Base-by-base conservation (phyloP, 352 stramenopile species). In the Phytophthora podocarpi region DNA sequence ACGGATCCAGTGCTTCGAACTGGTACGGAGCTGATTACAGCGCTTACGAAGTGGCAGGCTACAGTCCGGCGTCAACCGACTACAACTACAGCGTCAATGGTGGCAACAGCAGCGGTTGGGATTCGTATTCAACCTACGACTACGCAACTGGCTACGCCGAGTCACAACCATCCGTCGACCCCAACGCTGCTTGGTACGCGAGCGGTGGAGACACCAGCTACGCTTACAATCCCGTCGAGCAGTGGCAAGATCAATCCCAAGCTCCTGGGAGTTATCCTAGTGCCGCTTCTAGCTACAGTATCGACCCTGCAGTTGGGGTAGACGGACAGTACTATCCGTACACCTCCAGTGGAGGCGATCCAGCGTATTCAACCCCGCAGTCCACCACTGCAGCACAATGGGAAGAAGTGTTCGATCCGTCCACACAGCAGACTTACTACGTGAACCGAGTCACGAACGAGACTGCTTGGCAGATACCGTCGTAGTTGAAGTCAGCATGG, bases 361-460 rank as follows among this genome's bases (percentile, higher is more conserved):
- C 41, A 16, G 20, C 16, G 16, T 21, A 42, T 12, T 42, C 61
- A 11, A 49, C 12, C 9, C 9, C 21, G 13, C 20, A 42, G 43
- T 13, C 26, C 3, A 32, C 40, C 21, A 7, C 23, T 16, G 12
- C 21, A 41, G 39, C 16, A 6, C 62, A 46, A 18, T 93, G 80
- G 82, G 76, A 84, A 37, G 81, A 91, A 71, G 78, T 87, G 15
- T 90, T 85, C 54, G 80, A 93, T 47, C 70, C 82, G 2, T 32
- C 52, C 37, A 76, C 76, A 3, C 54, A 76, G 12, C 78, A 78
- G 18, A 55, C 51, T 2, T 93, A 90, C 67, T 93, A 85, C 56
- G 74, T 82, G 43, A 91, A 93, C 53, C 75, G 71, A 30, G 40
- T 70, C 23, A 93, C 85, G 6, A 67, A 73, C 48, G 63, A 91